phyloP scores from a whole-genome alignment of 176 grass and related monocot genomes.

The Triticum timopheevii region DNA sequence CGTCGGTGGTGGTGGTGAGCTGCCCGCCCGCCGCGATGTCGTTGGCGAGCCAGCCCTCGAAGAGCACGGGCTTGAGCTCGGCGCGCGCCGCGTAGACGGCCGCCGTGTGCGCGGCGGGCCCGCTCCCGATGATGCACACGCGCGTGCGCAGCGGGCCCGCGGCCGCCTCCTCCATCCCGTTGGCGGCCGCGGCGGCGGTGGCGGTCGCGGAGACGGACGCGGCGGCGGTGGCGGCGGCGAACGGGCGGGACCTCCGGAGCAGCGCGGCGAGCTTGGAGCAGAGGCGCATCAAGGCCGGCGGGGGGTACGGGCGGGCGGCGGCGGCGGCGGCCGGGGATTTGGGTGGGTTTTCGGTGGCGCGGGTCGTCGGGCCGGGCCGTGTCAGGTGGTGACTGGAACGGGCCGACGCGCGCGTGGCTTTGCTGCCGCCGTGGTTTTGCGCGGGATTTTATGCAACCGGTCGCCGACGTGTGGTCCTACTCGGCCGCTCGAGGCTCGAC shows the following conservation, averaged over 20 bases:
- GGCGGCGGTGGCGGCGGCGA: constrained; percentile 4
- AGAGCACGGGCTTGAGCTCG: constrained; percentile 74
- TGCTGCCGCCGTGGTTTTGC: not conserved
- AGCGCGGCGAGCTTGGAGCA: constrained; percentile 65
- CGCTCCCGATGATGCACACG: constrained; percentile 94
- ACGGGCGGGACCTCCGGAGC: constrained; percentile 56
- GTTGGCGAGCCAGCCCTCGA: constrained; percentile 95
- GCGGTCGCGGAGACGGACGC: constrained; percentile 18
- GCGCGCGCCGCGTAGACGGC: constrained; percentile 86
- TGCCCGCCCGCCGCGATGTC: constrained; percentile 90
- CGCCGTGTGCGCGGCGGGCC: constrained; percentile 85
- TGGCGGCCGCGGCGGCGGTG: constrained; percentile 9
- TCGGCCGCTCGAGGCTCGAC: too few relatives aligned
- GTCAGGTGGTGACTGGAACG: not conserved
- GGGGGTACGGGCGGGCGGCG: not conserved
- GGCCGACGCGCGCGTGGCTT: constrained; percentile 19
- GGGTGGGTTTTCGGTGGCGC: not conserved
- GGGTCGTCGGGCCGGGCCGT: not conserved
- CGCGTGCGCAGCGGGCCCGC: constrained; percentile 54
- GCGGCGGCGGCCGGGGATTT: not conserved
- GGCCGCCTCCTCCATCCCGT: constrained; percentile 58
- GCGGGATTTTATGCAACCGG: constrained; percentile 13
- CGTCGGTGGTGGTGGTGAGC: constrained; percentile 98
- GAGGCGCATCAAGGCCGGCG: constrained; percentile 40
- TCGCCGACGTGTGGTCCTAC: not conserved